Percentiles rank a stretch among this genome's conserved stretches.
phyloP scores from a whole-genome alignment of 129 eudicot species.

The Helichrysum umbraculigerum region DNA sequence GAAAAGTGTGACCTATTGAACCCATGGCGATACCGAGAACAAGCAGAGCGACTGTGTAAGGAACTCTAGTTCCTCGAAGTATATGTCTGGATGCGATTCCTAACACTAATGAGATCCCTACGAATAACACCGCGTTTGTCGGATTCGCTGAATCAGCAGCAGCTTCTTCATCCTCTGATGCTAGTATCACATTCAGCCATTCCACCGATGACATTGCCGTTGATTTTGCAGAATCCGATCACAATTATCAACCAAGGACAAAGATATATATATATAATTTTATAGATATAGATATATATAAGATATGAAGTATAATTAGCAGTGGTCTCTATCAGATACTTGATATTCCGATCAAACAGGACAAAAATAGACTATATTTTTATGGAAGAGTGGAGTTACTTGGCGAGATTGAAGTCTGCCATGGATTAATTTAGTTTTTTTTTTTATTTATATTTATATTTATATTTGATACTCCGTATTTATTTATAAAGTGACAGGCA shows the following conservation, averaged over 20 bases:
- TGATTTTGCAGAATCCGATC: neutral
- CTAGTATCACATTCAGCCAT: slow-evolving; percentile 27
- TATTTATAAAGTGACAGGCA: too few relatives aligned
- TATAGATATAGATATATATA: too few relatives aligned
- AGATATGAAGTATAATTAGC: too few relatives aligned
- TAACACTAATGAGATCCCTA: slow-evolving; percentile 65
- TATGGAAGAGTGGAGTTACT: neutral
- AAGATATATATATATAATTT: too few relatives aligned
- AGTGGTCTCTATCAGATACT: neutral
- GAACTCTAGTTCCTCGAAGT: slow-evolving; percentile 87
- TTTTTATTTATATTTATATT: too few relatives aligned
- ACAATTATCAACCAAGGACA: neutral
- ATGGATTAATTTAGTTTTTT: too few relatives aligned
- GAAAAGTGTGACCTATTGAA: slow-evolving; percentile 53
- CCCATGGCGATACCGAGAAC: slow-evolving; percentile 84
- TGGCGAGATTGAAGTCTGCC: neutral
- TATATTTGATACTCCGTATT: too few relatives aligned
- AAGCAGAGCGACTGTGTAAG: slow-evolving; percentile 89
- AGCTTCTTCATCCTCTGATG: slow-evolving; percentile 32
- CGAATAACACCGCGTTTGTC: slow-evolving; percentile 74
- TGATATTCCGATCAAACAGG: neutral
- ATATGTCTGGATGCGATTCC: slow-evolving; percentile 82
- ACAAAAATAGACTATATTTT: neutral
- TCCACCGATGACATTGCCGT: slow-evolving; percentile 39
- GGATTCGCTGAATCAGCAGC: slow-evolving; percentile 40